Base-by-base conservation (phyloP, 23 red algal species). In the Gracilariopsis chorda region DNA sequence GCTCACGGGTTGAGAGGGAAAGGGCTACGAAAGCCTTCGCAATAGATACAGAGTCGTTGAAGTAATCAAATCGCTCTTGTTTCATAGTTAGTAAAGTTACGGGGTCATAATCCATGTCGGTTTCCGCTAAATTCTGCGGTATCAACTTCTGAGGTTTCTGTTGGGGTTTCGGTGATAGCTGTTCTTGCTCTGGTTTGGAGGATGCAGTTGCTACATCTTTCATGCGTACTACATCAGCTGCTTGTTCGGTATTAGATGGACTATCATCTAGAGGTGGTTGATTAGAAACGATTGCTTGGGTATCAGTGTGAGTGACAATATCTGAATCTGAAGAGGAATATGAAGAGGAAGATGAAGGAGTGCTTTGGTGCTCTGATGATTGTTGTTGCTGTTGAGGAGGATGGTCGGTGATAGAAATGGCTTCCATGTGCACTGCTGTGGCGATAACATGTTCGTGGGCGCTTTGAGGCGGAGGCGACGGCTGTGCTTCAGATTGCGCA, bases 41-140 rank as follows among this genome's bases (percentile, higher is more conserved):
- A 43, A 99, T 88, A 17, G 92, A 73, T 13, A 99, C 45, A 25
- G 84, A 88, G 76, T 96, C 94, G 83, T 94, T 95, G 60, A 99
- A 99, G 57, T 99, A 99, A 59, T 99, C 93, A 51, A 92, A 99
- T 20, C 97, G 91, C 75, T 99, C 97, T 51, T 99, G 93, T 71
- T 99, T 96, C 64, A 94, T 94, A 62, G 93, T 77, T 69, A 99
- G 81, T 58, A 98, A 87, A 51, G 80, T 71, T 48, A 86, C 57
- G 32, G 84, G 65, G 67, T 93, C 90, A 57, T 61, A 91, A 65
- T 89, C 84, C 48, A 70, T 70, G 17, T 70, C 16, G 11, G 76
- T 28, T 27, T 80, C 76, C 2, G 48, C 76, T 13, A 45, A 48
- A 47, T 80, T 80, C 19, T 53, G 25, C 34, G 76, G 48, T 17